Base-by-base conservation (phyloP, 257 asterid species). In the Solanum medicagineum region DNA sequence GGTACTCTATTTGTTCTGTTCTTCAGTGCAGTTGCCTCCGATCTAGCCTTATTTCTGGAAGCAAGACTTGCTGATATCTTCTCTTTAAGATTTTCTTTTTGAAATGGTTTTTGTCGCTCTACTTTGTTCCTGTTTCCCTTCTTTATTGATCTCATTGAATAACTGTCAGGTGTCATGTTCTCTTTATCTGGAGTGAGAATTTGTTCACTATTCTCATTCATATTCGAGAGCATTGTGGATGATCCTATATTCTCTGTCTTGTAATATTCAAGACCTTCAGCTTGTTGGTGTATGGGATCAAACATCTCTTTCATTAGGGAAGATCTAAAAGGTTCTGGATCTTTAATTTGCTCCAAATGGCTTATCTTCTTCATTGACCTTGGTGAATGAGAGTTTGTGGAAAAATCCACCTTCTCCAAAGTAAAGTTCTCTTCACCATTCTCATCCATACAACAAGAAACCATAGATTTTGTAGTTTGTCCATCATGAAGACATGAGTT, bases 121-220 rank as follows among this genome's bases (percentile, higher is more conserved):
- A n/a, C 42, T 3, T 45, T n/a, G 42, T 3, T 57, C n/a, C 47
- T 22, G 55, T 24, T 49, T 56, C 44, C 81, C 20, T 87, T 92
- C 88, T 87, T 89, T 84, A 68, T 85, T 81, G 89, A 84, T 88
- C 87, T 89, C 63, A 85, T 71, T 74, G 86, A 83, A 81, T 81
- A 85, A 75, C 87, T 86, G 79, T 85, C 84, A 24, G 93, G 94
- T 85, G 90, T 89, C 87, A 88, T 84, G 57, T 94, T 94, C 93
- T 92, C 97, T 87, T 94, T 91, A 87, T 92, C 94, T 47, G 96
- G 90, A 77, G 91, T 90, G 87, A 85, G 91, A 80, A 84, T 83
- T 79, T 85, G 56, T 44, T 84, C 85, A 62, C 71, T 71, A 54
- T 83, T 59, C 19, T 69, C 66, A 60, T 47, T 42, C 54, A 80